phyloP scores from a whole-genome alignment of 2,329 filamentous ascomycete species.

The Paraconiothyrium brasiliense region DNA sequence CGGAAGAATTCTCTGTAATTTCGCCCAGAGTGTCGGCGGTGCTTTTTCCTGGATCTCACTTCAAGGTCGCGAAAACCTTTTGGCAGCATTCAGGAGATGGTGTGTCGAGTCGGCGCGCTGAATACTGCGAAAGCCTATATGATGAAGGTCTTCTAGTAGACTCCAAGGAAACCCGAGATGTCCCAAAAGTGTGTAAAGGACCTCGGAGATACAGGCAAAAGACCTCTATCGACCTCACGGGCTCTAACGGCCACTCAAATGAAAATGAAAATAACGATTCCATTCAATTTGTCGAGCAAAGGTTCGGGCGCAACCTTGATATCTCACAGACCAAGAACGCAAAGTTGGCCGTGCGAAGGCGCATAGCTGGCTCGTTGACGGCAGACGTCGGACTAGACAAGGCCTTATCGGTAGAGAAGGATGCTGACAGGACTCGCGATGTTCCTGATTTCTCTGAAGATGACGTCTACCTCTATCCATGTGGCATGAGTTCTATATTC shows the following conservation, averaged over 20 bases:
- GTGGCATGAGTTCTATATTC: slow-evolving; percentile 96
- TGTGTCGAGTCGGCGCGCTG: slow-evolving; percentile 87
- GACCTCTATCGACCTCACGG: slow-evolving; percentile 59
- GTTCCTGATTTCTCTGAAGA: slow-evolving; percentile 77
- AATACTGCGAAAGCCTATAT: slow-evolving; percentile 84
- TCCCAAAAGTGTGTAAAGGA: slow-evolving; percentile 67
- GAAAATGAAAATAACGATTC: slow-evolving; percentile 69
- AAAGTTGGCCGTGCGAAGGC: slow-evolving; percentile 82
- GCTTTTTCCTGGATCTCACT: slow-evolving; percentile 73
- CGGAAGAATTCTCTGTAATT: slow-evolving; percentile 57
- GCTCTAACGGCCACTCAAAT: slow-evolving; percentile 24
- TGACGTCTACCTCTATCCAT: slow-evolving; percentile 88
- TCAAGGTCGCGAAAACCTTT: slow-evolving; percentile 84
- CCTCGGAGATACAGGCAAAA: slow-evolving; percentile 81
- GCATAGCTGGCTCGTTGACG: slow-evolving; percentile 87
- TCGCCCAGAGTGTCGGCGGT: slow-evolving; percentile 63
- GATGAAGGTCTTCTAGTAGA: slow-evolving; percentile 73
- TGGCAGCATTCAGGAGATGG: slow-evolving; percentile 98
- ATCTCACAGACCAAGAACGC: slow-evolving; percentile 81
- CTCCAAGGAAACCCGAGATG: slow-evolving; percentile 47
- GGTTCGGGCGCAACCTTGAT: slow-evolving; percentile 91
- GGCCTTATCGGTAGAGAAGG: slow-evolving; percentile 62
- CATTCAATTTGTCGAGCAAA: slow-evolving; percentile 86
- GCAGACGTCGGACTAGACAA: slow-evolving; percentile 73
- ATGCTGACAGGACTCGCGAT: slow-evolving; percentile 48